Evolutionary conservation across 192 early-diverging fungal genomes (phyloP).

Genomic region (Umbelopsis isabellina): DNA sequence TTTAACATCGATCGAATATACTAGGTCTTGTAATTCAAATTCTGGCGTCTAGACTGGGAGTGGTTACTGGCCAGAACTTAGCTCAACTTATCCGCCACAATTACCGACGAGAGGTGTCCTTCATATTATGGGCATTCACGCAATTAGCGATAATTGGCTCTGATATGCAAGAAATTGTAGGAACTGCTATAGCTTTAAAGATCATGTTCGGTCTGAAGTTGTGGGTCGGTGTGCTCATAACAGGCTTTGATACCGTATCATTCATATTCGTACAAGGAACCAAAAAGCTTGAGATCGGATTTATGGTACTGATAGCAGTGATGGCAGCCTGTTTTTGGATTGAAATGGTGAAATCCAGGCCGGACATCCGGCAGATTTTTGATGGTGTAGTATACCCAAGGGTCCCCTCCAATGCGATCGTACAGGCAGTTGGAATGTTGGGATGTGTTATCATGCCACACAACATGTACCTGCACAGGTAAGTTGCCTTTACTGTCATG

Average conservation of each 20-base stretch:
- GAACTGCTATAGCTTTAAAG: conserved; percentile 86
- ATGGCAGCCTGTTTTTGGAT: conserved; percentile 81
- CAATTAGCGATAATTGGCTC: conserved; percentile 72
- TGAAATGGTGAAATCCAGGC: conserved; percentile 59
- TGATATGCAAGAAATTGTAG: conserved; percentile 84
- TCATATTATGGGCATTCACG: conserved; percentile 60
- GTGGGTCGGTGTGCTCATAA: conserved; percentile 75
- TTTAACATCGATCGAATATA: neutral
- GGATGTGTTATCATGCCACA: conserved; percentile 87
- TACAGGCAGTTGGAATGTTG: conserved; percentile 70
- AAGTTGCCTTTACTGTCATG: neutral
- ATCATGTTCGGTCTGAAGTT: conserved; percentile 73
- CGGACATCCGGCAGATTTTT: conserved; percentile 49
- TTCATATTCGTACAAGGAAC: conserved; percentile 71
- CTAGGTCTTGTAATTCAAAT: conserved; percentile 62
- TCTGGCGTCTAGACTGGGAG: conserved; percentile 62
- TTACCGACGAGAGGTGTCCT: conserved; percentile 51
- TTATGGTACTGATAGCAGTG: conserved; percentile 71
- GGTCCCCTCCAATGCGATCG: conserved; percentile 56
- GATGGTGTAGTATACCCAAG: conserved; percentile 57
- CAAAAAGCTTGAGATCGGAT: conserved; percentile 71
- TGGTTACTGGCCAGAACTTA: conserved; percentile 66
- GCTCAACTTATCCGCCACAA: conserved; percentile 54
- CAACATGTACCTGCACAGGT: conserved; percentile 86
- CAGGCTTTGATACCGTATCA: conserved; percentile 76